Base-by-base conservation (phyloP, 305 asterid species). In the Lippia alba region DNA sequence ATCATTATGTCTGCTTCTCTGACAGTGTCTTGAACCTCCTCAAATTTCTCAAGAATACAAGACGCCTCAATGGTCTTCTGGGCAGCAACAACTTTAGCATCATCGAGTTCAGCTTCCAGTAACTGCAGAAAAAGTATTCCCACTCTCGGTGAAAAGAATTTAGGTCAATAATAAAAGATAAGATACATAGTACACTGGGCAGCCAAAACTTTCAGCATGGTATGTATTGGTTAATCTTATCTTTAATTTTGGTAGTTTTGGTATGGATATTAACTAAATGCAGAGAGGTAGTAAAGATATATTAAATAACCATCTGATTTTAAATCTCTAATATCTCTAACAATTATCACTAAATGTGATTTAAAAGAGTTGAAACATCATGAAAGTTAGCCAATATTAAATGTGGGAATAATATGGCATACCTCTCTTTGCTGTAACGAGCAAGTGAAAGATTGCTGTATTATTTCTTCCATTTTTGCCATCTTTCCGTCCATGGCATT, bases 1-100 rank as follows among this genome's bases (percentile, higher is more conserved):
- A 92, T 83, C 88, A 89, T 92, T 70, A 89, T 83, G 85, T 90
- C 97, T 56, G 99, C 97, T 77, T 92, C 98, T 72, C 80, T 87
- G 85, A 95, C 70, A 34, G 96, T 95, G 66, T 89, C 92, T 79
- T 89, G 99, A 68, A 86, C 88, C 85, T 92, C 99, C 82, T 80
- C 96, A 75, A 90, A 92, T 83, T 95, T 95, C 69, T 87, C 89
- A 71, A 92, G 86, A 79, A 90, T 56, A 71, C 93, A 90, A 48
- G 91, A 80, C 45, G 97, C 96, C 81, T 95, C 99, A 41, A 92
- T 86, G 72, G 86, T 76, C 87, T 92, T 90, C 89, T 92, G 96
- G 24, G 89, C 76, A 53, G 93, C 92, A 76, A 78, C 78, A 67
- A 84, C 81, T 81, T 79, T 87, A n/a, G 99, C 97, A 63, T 91